Evolutionary conservation across 139 green algal genomes (phyloP), one percentile per base, ranked within the genome.

Genomic region (Picochlorum sp.): DNA sequence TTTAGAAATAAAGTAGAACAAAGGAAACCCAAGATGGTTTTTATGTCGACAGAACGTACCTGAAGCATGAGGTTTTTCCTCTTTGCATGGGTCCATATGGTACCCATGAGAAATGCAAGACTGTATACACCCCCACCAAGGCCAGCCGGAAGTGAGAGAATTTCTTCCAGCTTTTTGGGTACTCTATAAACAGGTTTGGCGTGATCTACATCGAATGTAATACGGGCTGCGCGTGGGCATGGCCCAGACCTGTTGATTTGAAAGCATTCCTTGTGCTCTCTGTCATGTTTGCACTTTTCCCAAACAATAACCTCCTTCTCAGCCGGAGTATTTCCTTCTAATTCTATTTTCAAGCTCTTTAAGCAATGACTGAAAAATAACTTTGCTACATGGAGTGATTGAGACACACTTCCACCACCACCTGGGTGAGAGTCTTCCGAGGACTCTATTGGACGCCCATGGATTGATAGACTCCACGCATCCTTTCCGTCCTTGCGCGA

Each of bases 181-280:
- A 72, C 56, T 31, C 37, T 45, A 50, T 67, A 77, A 50, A 68
- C 45, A 15, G 54, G 31, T 34, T 58, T 57, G 28, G 60, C 37
- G 54, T 77, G 50, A 64, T 77, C 71, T 30, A 77, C 44, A 44
- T 77, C 71, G 2, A 77, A 26, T 0, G 24, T 66, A 37, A 72
- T 37, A 37, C 23, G 57, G 45, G 51, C 18, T 21, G 38, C 26
- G 0, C 37, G 26, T 31, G 4, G 8, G 14, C 15, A 31, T 28
- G 13, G 15, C 15, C 71, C 65, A 44, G 41, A 38, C 3, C 71
- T 44, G 10, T 57, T 51, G 18, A 77, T 41, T 23, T 66, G 18
- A 6, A 77, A 62, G 14, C 45, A 24, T 23, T 77, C 59, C 2
- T 41, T 45, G 45, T 57, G 49, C 58, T 73, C 65, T 6, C 28